Evolutionary conservation across 768 basidiomycete genomes (phyloP), one percentile per base, ranked within the genome.

Genomic region (Boletus rufocinnamomeus): DNA sequence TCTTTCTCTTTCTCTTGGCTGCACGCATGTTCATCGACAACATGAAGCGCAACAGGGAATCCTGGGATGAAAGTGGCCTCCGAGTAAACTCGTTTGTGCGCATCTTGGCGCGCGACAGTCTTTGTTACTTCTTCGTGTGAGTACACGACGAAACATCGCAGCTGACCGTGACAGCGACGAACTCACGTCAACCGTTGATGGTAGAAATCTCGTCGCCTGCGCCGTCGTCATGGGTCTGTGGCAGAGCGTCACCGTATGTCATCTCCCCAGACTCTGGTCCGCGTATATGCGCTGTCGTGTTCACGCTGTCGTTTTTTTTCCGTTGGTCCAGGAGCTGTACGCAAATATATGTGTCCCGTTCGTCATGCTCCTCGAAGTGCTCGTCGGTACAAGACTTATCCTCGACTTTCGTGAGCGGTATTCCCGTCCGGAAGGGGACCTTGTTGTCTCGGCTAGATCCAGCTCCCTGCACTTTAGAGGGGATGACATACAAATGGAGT

Each of bases 71-170:
- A 3, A 60, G 46, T 4, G 50, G 56, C 11, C 6, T 63, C 11
- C 30, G 57, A 35, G 23, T 62, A 10, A 66, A 62, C 43, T 54
- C 68, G 21, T 73, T 73, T 13, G 53, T 70, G 50, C 35, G 35
- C 32, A 38, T 73, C 45, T 41, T 73, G 46, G 68, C 63, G 0
- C 64, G 72, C 23, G 71, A 73, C 37, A 74, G 71, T 25, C 54
- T 73, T 16, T 65, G 68, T 23, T 73, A 74, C 54, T 73, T 71
- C 25, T 68, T 72, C 59, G 59, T 69, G 73, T 74, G 28, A 55
- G 72, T 63, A 3, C 25, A 10, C 38, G 16, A 19, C 14, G 8
- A 9, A 30, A 14, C 27, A n/a, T 23, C 11, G 6, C 10, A 14
- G 17, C 30, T 3, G 37, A 32, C 2, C 25, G 13, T 43, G 52